Conservation (phyloP, 2,329 filamentous ascomycete species). For the Pseudonectria buxi region DNA sequence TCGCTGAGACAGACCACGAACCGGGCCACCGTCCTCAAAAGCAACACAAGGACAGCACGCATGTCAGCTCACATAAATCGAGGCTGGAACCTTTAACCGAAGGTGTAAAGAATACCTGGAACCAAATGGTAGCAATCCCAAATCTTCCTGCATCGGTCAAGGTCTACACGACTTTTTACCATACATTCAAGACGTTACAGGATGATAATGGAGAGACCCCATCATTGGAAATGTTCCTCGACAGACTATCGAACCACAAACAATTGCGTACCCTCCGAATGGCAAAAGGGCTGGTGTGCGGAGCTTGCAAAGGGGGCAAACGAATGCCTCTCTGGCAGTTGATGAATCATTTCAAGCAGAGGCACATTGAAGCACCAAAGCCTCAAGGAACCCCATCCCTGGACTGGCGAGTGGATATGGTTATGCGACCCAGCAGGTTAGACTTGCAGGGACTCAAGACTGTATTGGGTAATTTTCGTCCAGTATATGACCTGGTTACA, state of each 20-base stretch:
- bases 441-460: slow-evolving; percentile 23
- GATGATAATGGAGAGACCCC: slow-evolving; percentile 51
- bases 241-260: slow-evolving; percentile 48
- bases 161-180: slow-evolving; percentile 57
- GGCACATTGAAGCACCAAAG: slow-evolving; percentile 29
- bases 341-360: slow-evolving; percentile 49
- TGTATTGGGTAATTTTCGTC: slow-evolving; percentile 23
- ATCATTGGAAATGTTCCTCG: slow-evolving; percentile 52
- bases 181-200: slow-evolving; percentile 52
- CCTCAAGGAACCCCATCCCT: slow-evolving; percentile 15
- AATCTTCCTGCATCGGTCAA: slow-evolving; percentile 56
- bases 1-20: slow-evolving; percentile 2
- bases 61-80: slow-evolving; percentile 28
- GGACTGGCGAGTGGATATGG: slow-evolving; percentile 43
- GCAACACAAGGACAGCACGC: slow-evolving; percentile 1
- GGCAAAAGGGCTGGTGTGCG: slow-evolving; percentile 49
- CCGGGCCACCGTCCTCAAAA: slow-evolving; percentile 4
- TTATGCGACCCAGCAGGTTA: slow-evolving; percentile 32
- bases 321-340: slow-evolving; percentile 48
- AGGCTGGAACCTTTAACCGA: slow-evolving; percentile 48
- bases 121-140: slow-evolving; percentile 50
- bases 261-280: slow-evolving; percentile 51
- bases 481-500: slow-evolving; percentile 28
- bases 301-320: slow-evolving; percentile 41
- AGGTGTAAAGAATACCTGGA: slow-evolving; percentile 57